A percentile compares a stretch with the other conserved stretches of the same genome.
Evolutionary conservation across 1,284 basidiomycete species (phyloP).

Genomic region (Hemileia vastatrix): DNA sequence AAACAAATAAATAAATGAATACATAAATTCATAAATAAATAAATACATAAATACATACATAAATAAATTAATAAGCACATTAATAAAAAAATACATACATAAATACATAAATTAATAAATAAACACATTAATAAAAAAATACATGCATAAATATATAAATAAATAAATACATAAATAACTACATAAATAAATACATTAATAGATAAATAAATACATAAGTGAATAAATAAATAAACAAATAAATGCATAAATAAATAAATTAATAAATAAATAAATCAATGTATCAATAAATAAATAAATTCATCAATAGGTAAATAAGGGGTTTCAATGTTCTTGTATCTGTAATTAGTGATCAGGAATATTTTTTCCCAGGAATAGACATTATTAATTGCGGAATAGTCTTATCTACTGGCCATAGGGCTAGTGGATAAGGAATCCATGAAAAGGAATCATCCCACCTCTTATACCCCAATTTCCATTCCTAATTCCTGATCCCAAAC

Average conservation of each 20-base stretch:
- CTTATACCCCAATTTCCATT: no score
- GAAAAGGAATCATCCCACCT: no score
- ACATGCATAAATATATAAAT: not conserved
- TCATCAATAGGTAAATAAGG: not conserved
- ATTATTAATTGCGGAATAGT: no score
- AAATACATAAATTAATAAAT: not conserved
- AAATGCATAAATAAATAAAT: not conserved
- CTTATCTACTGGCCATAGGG: no score
- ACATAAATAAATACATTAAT: not conserved
- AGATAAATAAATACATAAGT: not conserved
- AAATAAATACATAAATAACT: not conserved
- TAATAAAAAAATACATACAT: not conserved
- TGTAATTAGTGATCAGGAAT: no score
- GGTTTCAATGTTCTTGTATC: no score
- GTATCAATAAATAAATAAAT: not conserved
- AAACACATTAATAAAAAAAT: not conserved
- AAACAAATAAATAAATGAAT: not conserved
- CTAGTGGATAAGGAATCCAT: no score
- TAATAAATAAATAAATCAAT: not conserved
- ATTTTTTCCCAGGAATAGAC: no score
- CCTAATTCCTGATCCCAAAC: no score
- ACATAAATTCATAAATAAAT: not conserved
- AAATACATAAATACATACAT: not conserved
- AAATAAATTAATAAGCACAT: not conserved
- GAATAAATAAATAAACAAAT: not conserved